Conservation (phyloP, 2,329 filamentous ascomycete species). For the Monilinia laxa region DNA sequence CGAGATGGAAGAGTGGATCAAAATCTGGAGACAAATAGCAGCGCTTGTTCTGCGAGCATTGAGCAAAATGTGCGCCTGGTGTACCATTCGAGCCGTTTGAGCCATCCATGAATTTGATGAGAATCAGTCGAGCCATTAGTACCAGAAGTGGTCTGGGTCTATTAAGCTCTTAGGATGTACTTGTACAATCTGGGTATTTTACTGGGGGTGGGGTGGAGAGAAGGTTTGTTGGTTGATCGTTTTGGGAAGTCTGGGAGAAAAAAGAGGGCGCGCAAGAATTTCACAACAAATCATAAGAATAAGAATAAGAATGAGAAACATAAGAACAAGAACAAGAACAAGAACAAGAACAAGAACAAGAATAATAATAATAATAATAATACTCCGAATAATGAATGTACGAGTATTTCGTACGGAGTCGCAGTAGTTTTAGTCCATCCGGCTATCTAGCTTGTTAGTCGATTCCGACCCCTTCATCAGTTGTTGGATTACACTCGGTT, state of each 20-base stretch:
- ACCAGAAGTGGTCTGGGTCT: constrained; percentile 14
- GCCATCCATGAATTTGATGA: constrained; percentile 15
- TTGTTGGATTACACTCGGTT: constrained; percentile 14
- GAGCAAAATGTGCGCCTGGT: constrained; percentile 26
- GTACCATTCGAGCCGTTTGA: constrained; percentile 19
- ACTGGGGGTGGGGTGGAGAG: constrained; percentile 19
- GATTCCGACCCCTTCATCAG: constrained; percentile 16
- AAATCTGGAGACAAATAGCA: constrained; percentile 27
- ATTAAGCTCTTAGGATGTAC: constrained; percentile 7
- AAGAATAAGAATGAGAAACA: no score
- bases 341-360: no score
- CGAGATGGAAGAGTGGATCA: constrained; percentile 30
- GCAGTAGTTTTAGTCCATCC: constrained; percentile 5
- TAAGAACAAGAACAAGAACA: no score
- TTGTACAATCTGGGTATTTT: constrained; percentile 21
- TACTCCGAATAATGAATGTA: no score
- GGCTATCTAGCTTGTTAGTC: constrained; percentile 14
- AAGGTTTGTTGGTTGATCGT: constrained; percentile 17
- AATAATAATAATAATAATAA: no score
- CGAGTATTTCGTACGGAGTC: no score
- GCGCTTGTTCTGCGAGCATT: constrained; percentile 25
- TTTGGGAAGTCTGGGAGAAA: constrained; percentile 9
- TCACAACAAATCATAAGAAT: neutral
- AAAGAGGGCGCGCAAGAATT: neutral
- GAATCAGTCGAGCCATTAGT: constrained; percentile 12